Base-by-base conservation (phyloP, 208 protist species). In the Ichthyophonus hoferi region DNA sequence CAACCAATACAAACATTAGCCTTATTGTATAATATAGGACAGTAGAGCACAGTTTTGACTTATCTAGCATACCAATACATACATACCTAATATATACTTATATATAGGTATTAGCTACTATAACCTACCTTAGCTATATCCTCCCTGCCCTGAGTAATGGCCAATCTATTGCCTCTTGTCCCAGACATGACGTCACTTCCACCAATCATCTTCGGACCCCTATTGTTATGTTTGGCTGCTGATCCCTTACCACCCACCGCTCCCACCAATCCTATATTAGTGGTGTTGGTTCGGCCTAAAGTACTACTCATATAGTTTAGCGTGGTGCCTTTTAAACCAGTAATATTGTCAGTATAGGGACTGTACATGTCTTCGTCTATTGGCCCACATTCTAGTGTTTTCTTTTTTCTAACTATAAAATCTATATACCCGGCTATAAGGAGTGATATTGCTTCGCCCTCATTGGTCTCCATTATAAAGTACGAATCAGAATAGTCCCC, bases 401-500 rank as follows among this genome's bases (percentile, higher is more conserved):
- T 89, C 87, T 89, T 89, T 76, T 89, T 89, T 37, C 41, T 85
- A 38, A 85, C 14, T 0, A 85, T 85, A 34, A 85, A 85, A 38
- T 85, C 81, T 33, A 85, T 85, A 24, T 67, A 85, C 39, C 81
- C 81, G 2, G 81, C 50, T 33, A 95, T 93, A 40, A 95, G 86
- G 77, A 85, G 89, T 34, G 91, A 93, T 1, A 95, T 95, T 31
- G 90, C 79, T 2, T 94, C 93, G 31, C 92, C 92, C 79, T 95
- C 89, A 2, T 83, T 91, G 0, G 93, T 95, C 24, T 89, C 2
- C 0, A 94, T 78, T 7, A 83, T 86, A 1, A 92, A 92, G 79
- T 95, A 95, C 35, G 7, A 14, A 24, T 85, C 31, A 39, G 42
- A 78, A 82, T 96, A 93, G 85, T 95, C 93, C 58, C 94, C 94